Base-by-base conservation (phyloP, 331 rosid species). In the Pyrus hybrid region DNA sequence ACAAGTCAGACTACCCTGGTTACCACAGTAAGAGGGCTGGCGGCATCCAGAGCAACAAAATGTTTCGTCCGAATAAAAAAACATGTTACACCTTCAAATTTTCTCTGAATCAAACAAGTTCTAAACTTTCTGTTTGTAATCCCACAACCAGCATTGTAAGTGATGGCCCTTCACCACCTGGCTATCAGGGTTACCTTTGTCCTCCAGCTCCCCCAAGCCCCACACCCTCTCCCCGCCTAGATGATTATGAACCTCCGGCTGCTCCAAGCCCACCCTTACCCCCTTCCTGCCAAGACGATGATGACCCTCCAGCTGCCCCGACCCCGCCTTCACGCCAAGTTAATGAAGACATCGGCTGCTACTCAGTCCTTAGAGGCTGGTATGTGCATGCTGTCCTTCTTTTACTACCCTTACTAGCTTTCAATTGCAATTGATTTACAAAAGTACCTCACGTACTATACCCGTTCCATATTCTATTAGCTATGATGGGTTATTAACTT, bases 21-120 rank as follows among this genome's bases (percentile, higher is more conserved):
- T 88, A 82, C 29, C 2, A 22, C 5, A 87, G 75, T 20, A 82
- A 75, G 75, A 82, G 70, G 72, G 88, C 82, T 8, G 68, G 66
- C 17, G 80, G 79, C 2, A 0, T 1, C 4, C 5, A 5, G 2
- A 35, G 81, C 68, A 32, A 79, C 17, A 2, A 1, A 13, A 70
- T 7, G 6, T 82, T 85, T 21, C 86, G 79, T 1, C n/a, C 71
- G 18, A 68, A 49, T 2, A 49, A 49, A 17, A 49, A 49, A 6
- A 3, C 2, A 12, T 14, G 79, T 22, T 29, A 72, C 57, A 85
- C 86, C 26, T 76, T 58, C 49, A 64, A 65, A 71, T 81, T 80
- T 45, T 26, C 57, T 65, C 37, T 29, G 18, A 45, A 47, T 10
- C 26, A 33, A 9, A 6, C 56, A 2, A 49, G 56, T 49, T 49